Evolutionary conservation across 2,329 filamentous ascomycete species (phyloP).

Genomic region (Celoporthe dispersa): DNA sequence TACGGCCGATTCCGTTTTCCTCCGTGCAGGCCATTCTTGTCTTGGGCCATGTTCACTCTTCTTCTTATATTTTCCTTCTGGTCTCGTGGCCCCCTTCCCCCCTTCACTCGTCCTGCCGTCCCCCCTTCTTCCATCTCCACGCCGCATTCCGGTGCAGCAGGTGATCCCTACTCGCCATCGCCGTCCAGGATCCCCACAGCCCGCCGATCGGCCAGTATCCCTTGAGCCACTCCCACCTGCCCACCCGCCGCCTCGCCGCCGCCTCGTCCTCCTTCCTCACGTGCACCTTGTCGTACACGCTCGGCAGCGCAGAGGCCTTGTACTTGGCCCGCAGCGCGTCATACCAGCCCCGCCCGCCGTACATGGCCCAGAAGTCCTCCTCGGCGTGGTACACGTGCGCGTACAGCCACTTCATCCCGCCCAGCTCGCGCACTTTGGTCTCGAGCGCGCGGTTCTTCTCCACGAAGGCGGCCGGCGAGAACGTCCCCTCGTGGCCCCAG

Average conservation of each 20-base stretch:
- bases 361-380: slow-evolving; percentile 69
- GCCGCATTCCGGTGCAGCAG: slow-evolving; percentile 55
- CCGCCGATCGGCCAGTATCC: slow-evolving; percentile 61
- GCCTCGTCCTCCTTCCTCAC: slow-evolving; percentile 44
- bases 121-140: slow-evolving; percentile 55
- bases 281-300: slow-evolving; percentile 72
- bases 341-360: slow-evolving; percentile 64
- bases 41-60: not conserved
- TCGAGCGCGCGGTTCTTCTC: slow-evolving; percentile 73
- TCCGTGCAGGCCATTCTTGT: not conserved
- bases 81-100: no score
- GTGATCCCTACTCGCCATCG: slow-evolving; percentile 62
- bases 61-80: no score
- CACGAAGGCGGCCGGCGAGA: slow-evolving; percentile 62
- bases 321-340: slow-evolving; percentile 66
- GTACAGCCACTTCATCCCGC: slow-evolving; percentile 86
- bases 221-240: slow-evolving; percentile 49
- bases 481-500: slow-evolving; percentile 76
- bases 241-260: slow-evolving; percentile 42
- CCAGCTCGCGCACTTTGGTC: slow-evolving; percentile 67
- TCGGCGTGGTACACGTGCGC: slow-evolving; percentile 82
- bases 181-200: slow-evolving; percentile 62
- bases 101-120: slow-evolving; percentile 1
- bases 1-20: not conserved
- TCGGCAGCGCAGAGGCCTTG: slow-evolving; percentile 62